Base-by-base conservation (phyloP, 441 rosid species). In the Francoa sonchifolia region DNA sequence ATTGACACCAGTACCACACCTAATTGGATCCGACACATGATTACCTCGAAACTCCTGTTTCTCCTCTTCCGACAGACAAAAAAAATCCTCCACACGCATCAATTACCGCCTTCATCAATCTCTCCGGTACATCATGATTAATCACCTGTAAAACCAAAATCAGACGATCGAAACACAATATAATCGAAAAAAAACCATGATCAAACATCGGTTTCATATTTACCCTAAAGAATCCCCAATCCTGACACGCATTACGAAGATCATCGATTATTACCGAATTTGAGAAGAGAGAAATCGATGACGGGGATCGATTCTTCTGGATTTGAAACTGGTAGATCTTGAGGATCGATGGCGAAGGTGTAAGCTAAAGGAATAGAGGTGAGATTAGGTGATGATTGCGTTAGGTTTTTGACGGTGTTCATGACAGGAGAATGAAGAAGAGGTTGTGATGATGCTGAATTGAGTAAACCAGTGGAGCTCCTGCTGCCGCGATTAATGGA, bases 141-240 rank as follows among this genome's bases (percentile, higher is more conserved):
- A 66, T 54, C 44, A 73, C 62, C 77, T 76, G 34, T 41, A 13
- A 16, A 4, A 3, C 17, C 8, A 28, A 33, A 41, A 4, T 20
- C 1, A 4, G 2, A 15, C 4, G n/a, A 26, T 8, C 4, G 4
- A 27, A 6, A 17, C 33, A 2, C 19, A 1, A 17, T 4, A 25
- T 7, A 6, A 39, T 1, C 8, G 8, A 19, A 17, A 23, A 8
- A 29, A 9, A 1, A 1, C 3, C 15, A 14, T 19, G 17, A 19
- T 3, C 1, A 11, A 33, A 4, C 8, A 8, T 4, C 15, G 12
- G 36, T 17, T 6, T 10, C 1, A 5, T 2, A 1, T 4, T 9
- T 58, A 72, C 83, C 77, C 55, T 65, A 60, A 76, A 72, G 65
- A 76, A 72, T 26, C 83, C 83, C 79, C 77, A 76, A 6, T 72